Evolutionary conservation across 2,329 filamentous ascomycete species (phyloP).

Genomic region (Microdochium nivale): DNA sequence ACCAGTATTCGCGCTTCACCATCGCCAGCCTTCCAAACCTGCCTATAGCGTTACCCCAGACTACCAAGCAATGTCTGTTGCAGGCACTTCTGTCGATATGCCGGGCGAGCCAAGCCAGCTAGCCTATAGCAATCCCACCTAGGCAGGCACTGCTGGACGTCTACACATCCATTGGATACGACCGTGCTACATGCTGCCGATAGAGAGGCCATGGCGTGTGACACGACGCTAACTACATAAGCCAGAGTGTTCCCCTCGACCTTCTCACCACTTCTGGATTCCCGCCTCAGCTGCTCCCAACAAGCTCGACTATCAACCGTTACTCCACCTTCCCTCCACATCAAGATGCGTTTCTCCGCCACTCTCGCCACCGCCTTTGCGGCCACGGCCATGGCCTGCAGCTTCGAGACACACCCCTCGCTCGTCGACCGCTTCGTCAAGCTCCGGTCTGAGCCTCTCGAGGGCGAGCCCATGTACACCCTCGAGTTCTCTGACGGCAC

Average conservation of each 20-base stretch:
- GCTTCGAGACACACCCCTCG: neutral
- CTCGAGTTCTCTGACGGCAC: constrained; percentile 60
- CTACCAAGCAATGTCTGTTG: too few relatives aligned
- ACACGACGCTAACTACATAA: too few relatives aligned
- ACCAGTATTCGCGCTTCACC: too few relatives aligned
- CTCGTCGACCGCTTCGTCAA: constrained; percentile 9
- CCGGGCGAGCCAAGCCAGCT: too few relatives aligned
- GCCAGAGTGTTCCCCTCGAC: neutral
- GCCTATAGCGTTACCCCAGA: too few relatives aligned
- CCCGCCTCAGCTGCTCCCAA: neutral
- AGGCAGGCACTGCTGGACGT: neutral
- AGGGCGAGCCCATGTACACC: constrained; percentile 13
- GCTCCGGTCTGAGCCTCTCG: constrained; percentile 5
- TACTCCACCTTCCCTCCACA: neutral
- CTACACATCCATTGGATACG: too few relatives aligned
- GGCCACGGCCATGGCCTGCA: constrained; percentile 4
- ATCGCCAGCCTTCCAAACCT: too few relatives aligned
- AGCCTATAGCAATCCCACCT: too few relatives aligned
- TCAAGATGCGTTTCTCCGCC: neutral
- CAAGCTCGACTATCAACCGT: neutral
- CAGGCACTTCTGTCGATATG: too few relatives aligned
- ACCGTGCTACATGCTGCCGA: neutral
- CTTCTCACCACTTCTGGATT: neutral
- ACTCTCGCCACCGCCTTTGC: constrained; percentile 12
- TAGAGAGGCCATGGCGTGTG: too few relatives aligned